Evolutionary conservation across 2,329 filamentous ascomycete genomes (phyloP).

Genomic region (Hypoxylon rubiginosum): DNA sequence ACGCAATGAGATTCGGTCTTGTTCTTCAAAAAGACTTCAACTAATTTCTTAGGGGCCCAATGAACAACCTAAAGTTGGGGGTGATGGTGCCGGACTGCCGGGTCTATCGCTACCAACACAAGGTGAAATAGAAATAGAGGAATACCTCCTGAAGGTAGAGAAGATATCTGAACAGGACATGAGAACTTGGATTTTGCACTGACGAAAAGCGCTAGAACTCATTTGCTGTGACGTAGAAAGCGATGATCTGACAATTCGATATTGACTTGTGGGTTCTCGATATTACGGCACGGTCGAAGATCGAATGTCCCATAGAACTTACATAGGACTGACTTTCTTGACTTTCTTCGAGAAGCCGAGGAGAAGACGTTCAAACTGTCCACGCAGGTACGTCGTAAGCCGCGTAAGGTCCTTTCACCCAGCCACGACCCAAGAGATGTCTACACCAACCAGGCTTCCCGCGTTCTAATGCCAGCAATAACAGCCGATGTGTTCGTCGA

Average conservation of each 20-base stretch:
- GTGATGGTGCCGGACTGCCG: slow-evolving; percentile 1
- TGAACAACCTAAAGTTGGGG: background rate
- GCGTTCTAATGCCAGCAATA: slow-evolving; percentile 8
- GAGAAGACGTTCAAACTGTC: background rate
- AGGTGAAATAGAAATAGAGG: background rate
- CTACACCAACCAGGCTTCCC: slow-evolving; percentile 8
- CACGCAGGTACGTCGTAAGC: slow-evolving; percentile 3
- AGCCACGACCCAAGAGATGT: slow-evolving; percentile 1
- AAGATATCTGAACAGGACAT: background rate
- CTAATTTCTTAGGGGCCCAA: background rate
- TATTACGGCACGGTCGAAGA: background rate
- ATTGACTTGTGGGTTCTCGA: background rate
- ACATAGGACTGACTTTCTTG: background rate
- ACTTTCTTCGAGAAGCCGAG: background rate
- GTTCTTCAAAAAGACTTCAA: background rate
- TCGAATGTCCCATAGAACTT: background rate
- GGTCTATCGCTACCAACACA: background rate
- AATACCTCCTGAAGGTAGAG: background rate
- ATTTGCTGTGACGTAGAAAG: background rate
- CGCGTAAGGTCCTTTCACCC: background rate
- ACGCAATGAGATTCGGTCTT: slow-evolving; percentile 1
- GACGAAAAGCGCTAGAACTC: background rate
- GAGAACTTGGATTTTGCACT: background rate
- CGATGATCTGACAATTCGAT: background rate
- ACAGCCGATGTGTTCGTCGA: slow-evolving; percentile 36